phyloP scores from a whole-genome alignment of 805 yeast species.

The Diddensiella santjacobensis region DNA sequence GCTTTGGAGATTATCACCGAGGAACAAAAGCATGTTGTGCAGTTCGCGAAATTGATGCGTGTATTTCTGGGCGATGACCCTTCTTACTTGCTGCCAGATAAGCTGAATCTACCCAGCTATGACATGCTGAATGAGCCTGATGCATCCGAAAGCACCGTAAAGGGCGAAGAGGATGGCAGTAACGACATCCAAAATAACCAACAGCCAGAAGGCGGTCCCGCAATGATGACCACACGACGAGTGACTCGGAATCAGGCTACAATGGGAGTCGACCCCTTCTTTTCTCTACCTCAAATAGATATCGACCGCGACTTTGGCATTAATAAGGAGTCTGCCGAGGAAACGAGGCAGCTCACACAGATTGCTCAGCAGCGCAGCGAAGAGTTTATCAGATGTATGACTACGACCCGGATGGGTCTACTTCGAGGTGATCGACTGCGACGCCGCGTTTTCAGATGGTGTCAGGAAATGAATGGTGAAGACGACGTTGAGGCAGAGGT shows the following conservation, averaged over 20 bases:
- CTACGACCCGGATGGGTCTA: slow-evolving; percentile 68
- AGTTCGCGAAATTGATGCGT: slow-evolving; percentile 66
- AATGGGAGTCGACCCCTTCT: slow-evolving; percentile 56
- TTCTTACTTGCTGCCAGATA: slow-evolving; percentile 56
- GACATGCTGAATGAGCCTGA: slow-evolving; percentile 30
- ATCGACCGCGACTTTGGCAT: slow-evolving; percentile 49
- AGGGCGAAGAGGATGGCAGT: slow-evolving; percentile 57
- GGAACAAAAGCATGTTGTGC: slow-evolving; percentile 75
- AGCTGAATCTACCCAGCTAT: slow-evolving; percentile 62
- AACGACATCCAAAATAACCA: no score
- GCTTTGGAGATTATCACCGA: slow-evolving; percentile 73
- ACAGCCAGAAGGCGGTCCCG: slow-evolving; percentile 47
- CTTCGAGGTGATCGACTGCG: slow-evolving; percentile 75
- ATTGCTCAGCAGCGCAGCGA: slow-evolving; percentile 78
- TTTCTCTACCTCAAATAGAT: slow-evolving; percentile 53
- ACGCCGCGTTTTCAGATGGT: slow-evolving; percentile 72
- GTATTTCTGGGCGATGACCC: slow-evolving; percentile 88
- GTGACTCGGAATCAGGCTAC: slow-evolving; percentile 30
- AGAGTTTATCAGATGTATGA: slow-evolving; percentile 78
- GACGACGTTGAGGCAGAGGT: slow-evolving; percentile 30
- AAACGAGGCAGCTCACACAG: slow-evolving; percentile 67
- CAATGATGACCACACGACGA: slow-evolving; percentile 20
- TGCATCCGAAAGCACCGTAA: neutral
- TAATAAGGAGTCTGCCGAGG: slow-evolving; percentile 57
- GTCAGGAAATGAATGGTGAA: slow-evolving; percentile 71